Conservation (phyloP, 163 green algal genomes). For the Volvox carteri region DNA sequence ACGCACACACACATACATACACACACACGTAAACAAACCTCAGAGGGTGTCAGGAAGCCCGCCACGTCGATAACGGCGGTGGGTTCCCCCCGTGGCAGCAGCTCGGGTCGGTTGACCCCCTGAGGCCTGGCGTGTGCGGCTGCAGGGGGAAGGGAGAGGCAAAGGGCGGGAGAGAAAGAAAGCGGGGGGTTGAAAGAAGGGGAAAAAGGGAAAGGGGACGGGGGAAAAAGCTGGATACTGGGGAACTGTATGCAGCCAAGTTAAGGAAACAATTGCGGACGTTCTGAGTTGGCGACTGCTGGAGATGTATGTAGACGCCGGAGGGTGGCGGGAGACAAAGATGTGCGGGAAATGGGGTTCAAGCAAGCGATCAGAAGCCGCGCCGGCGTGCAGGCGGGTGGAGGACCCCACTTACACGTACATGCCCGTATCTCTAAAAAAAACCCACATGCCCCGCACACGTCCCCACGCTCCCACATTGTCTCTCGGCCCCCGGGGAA, state of each 20-base stretch:
- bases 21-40: conserved; percentile 72
- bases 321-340: no score
- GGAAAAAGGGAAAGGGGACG: background rate
- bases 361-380: background rate
- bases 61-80: conserved; percentile 96
- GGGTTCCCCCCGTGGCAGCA: conserved; percentile 87
- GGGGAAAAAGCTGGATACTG: background rate
- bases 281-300: no score
- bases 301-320: no score
- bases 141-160: background rate
- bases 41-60: conserved; percentile 92
- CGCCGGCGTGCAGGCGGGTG: no score
- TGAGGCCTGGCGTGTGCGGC: conserved; percentile 82
- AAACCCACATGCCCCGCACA: no score
- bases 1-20: background rate
- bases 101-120: conserved; percentile 97
- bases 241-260: background rate
- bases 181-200: background rate
- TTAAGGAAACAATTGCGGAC: background rate
- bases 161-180: background rate
- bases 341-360: background rate
- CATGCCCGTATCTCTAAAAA: no score
- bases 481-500: no score
- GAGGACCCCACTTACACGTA: no score
- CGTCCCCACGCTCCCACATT: no score